Conservation (phyloP, 208 protist genomes). For the Trichomonas tenax region DNA sequence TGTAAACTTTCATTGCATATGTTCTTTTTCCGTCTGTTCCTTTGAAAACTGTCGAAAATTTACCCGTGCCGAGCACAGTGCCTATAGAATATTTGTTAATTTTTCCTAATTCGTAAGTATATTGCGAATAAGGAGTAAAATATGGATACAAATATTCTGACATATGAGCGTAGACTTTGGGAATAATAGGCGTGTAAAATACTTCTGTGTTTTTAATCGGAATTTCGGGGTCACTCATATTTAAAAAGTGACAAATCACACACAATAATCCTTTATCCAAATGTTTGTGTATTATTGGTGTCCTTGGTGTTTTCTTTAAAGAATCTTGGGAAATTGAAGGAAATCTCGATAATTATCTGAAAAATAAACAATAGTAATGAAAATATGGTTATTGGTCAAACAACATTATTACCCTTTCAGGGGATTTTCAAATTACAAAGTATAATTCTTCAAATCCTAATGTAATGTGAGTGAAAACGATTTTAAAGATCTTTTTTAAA, state of each 20-base stretch:
- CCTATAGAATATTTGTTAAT: not conserved
- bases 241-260: not conserved
- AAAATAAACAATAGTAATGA: too few species aligned
- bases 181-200: not conserved
- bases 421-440: too few species aligned
- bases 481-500: too few species aligned
- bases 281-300: too few species aligned
- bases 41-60: not conserved
- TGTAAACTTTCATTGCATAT: not conserved
- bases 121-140: not conserved
- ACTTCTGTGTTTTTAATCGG: not conserved
- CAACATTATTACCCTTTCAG: too few species aligned
- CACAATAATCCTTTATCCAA: too few species aligned
- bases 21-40: not conserved
- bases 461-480: too few species aligned
- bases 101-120: not conserved
- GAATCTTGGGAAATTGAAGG: too few species aligned
- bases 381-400: too few species aligned
- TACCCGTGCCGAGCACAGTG: not conserved
- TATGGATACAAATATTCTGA: not conserved
- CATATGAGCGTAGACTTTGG: not conserved
- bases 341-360: too few species aligned
- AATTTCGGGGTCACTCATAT: not conserved
- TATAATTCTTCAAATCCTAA: too few species aligned
- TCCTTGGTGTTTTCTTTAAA: too few species aligned